These are phyloP conservation scores for Geosmithia flava DNA, from an alignment of 2,329 filamentous ascomycete genomes.

Conservation along the genomic window DNA sequence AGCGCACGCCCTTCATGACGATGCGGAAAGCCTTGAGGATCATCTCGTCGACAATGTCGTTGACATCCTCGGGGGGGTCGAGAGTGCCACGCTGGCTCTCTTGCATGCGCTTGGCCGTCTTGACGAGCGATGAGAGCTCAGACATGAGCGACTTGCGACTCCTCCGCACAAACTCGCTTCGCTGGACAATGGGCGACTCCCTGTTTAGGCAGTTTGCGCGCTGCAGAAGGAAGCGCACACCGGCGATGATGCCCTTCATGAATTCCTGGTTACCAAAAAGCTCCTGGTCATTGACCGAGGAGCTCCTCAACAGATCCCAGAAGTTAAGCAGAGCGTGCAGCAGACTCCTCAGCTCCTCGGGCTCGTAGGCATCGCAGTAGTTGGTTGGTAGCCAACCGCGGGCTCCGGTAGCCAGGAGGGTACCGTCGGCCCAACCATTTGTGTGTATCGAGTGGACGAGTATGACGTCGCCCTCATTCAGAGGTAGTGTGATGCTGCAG, in stretches of 20 bases:
- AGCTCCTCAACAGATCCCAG: slow-evolving; percentile 79
- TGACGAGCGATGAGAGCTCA: slow-evolving; percentile 80
- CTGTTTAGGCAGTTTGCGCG: slow-evolving; percentile 76
- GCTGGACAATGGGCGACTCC: slow-evolving; percentile 63
- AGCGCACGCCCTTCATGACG: slow-evolving; percentile 79
- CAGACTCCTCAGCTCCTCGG: slow-evolving; percentile 72
- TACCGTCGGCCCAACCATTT: slow-evolving; percentile 97
- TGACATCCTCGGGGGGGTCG: slow-evolving; percentile 43
- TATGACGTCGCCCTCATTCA: slow-evolving; percentile 85
- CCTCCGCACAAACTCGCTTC: slow-evolving; percentile 63
- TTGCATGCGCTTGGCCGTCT: slow-evolving; percentile 75
- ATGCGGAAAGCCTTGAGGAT: slow-evolving; percentile 89
- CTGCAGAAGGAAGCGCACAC: slow-evolving; percentile 82
- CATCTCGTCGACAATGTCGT: slow-evolving; percentile 81
- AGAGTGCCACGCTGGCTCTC: slow-evolving; percentile 47
- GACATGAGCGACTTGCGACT: slow-evolving; percentile 80
- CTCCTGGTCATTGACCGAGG: slow-evolving; percentile 59
- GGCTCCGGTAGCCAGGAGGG: slow-evolving; percentile 70
- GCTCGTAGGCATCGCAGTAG: slow-evolving; percentile 92
- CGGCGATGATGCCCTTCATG: slow-evolving; percentile 86
- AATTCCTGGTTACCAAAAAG: slow-evolving; percentile 88
- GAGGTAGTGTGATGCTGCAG: slow-evolving; percentile 74
- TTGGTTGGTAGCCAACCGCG: slow-evolving; percentile 96
- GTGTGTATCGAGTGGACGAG: slow-evolving; percentile 93
- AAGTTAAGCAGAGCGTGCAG: slow-evolving; percentile 81